Evolutionary conservation across 768 basidiomycete species (phyloP).

Genomic region (Dacryopinax primogenitus): DNA sequence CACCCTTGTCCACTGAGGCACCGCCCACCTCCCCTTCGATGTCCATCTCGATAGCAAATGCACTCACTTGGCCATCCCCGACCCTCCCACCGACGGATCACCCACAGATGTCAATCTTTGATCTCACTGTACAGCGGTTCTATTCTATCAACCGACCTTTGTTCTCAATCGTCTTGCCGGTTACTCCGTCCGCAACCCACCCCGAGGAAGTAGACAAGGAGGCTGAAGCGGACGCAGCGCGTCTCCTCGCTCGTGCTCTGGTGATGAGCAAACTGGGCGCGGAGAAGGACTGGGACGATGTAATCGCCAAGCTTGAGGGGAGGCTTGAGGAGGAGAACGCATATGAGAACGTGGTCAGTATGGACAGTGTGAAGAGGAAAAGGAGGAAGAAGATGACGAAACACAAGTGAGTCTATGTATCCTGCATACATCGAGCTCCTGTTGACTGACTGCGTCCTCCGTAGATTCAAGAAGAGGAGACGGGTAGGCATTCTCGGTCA

Average conservation of each 20-base stretch:
- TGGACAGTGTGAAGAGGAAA: slow-evolving; percentile 26
- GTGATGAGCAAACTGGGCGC: slow-evolving; percentile 54
- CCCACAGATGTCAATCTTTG: background rate
- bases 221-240: slow-evolving; percentile 65
- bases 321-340: slow-evolving; percentile 29
- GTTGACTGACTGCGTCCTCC: slow-evolving; percentile 8
- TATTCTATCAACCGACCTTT: background rate
- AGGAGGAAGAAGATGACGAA: slow-evolving; percentile 41
- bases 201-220: slow-evolving; percentile 28
- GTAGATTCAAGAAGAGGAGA: slow-evolving; percentile 79
- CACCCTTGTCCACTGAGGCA: background rate
- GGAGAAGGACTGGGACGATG: slow-evolving; percentile 53
- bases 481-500: slow-evolving; percentile 40
- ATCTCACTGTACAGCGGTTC: background rate
- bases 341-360: slow-evolving; percentile 37
- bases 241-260: slow-evolving; percentile 62
- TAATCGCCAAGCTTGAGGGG: slow-evolving; percentile 52
- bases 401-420: slow-evolving; percentile 46
- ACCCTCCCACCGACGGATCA: slow-evolving; percentile 1
- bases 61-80: background rate
- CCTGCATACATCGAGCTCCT: slow-evolving; percentile 58
- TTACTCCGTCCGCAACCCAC: background rate
- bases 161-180: background rate
- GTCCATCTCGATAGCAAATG: background rate
- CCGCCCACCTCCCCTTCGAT: background rate